Evolutionary conservation across 495 filamentous ascomycete species (phyloP).

Genomic region (Penicillium herquei): DNA sequence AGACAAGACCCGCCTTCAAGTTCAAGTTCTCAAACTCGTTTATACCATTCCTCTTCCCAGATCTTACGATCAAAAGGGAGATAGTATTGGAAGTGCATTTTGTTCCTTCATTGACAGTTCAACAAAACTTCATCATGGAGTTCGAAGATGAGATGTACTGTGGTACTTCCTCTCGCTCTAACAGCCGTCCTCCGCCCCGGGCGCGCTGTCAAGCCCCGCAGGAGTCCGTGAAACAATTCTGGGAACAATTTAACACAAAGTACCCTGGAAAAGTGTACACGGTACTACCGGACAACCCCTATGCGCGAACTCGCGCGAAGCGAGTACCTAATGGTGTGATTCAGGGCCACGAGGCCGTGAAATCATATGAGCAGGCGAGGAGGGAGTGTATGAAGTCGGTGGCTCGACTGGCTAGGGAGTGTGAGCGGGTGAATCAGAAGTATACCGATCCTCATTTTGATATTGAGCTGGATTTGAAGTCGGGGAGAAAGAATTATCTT

Average conservation of each 20-base stretch:
- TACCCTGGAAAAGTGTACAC: constrained; percentile 61
- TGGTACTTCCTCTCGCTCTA: constrained; percentile 38
- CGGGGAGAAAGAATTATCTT: constrained; percentile 55
- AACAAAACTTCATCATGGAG: constrained; percentile 23
- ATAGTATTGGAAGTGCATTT: too few species aligned
- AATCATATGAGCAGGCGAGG: constrained; percentile 71
- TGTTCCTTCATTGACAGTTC: too few species aligned
- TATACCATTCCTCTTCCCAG: background rate
- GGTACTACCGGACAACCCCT: constrained; percentile 70
- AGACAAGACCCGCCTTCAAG: too few species aligned
- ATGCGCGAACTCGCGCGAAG: constrained; percentile 60
- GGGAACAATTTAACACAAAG: constrained; percentile 71
- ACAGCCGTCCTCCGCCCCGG: constrained; percentile 40
- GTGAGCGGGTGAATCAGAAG: constrained; percentile 80
- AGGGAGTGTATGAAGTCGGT: constrained; percentile 71
- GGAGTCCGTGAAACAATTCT: constrained; percentile 71
- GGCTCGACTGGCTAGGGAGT: constrained; percentile 78
- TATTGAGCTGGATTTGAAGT: constrained; percentile 76
- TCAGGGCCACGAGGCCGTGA: constrained; percentile 55
- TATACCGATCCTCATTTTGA: constrained; percentile 90
- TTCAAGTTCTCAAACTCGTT: too few species aligned
- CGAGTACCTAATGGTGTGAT: constrained; percentile 51
- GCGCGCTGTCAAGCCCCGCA: constrained; percentile 63
- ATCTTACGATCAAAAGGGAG: too few species aligned
- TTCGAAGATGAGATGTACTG: constrained; percentile 32